phyloP scores from a whole-genome alignment of 495 filamentous ascomycete genomes.

The Trypethelium eluteriae region DNA sequence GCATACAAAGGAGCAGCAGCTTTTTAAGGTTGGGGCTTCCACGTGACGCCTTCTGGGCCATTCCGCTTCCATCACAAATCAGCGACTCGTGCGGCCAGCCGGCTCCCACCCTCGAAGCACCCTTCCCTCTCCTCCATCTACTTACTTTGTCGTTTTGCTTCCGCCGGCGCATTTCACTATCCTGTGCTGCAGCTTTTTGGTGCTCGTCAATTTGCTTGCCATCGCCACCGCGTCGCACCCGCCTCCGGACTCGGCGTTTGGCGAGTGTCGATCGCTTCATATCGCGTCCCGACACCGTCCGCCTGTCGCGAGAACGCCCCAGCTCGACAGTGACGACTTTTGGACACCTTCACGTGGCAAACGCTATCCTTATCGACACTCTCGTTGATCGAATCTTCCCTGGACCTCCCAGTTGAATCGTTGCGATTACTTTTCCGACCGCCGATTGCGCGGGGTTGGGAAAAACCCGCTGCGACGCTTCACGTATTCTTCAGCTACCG shows the following conservation, averaged over 20 bases:
- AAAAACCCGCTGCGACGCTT: slow-evolving; percentile 2
- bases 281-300: slow-evolving; percentile 8
- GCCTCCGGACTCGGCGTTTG: not conserved
- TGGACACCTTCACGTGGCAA: not conserved
- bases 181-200: not conserved
- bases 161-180: not conserved
- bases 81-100: slow-evolving; percentile 9
- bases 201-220: not conserved
- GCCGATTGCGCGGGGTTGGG: slow-evolving; percentile 1
- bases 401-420: not conserved
- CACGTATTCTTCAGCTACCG: slow-evolving; percentile 3
- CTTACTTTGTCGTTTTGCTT: not conserved
- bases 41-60: not conserved
- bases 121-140: not conserved
- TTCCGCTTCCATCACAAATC: slow-evolving; percentile 11
- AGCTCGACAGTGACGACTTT: not conserved
- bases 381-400: not conserved
- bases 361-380: not conserved
- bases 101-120: not conserved
- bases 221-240: not conserved
- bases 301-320: slow-evolving; percentile 5
- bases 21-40: not conserved
- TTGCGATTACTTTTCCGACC: not conserved
- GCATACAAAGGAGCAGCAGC: no score
- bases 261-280: slow-evolving; percentile 4